A percentile compares a stretch with the other conserved stretches of the same genome.
These are phyloP conservation scores for Starmera amethionina DNA, from an alignment of 805 yeast species.

Conservation along the genomic window DNA sequence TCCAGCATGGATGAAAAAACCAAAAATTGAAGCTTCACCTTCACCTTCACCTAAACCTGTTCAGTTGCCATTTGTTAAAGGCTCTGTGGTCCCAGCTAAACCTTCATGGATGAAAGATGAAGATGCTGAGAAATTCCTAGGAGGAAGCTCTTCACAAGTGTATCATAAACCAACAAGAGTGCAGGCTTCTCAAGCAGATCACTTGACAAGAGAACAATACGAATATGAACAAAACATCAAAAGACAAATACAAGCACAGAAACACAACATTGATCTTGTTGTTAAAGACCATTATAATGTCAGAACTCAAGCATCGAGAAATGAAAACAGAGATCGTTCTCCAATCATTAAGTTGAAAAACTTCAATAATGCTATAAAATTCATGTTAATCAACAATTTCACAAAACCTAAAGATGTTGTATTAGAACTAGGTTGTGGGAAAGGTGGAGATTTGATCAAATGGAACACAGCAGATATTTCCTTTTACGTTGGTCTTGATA, in stretches of 20 bases:
- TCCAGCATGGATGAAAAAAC: background rate
- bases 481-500: slow-evolving; percentile 84
- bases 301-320: slow-evolving; percentile 60
- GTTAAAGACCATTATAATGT: slow-evolving; percentile 83
- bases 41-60: background rate
- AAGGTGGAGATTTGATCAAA: slow-evolving; percentile 93
- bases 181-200: background rate
- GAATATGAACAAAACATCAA: slow-evolving; percentile 10
- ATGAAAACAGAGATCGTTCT: slow-evolving; percentile 55
- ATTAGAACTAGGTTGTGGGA: slow-evolving; percentile 91
- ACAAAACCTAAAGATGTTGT: slow-evolving; percentile 47
- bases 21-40: background rate
- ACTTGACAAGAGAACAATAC: slow-evolving; percentile 24
- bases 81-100: background rate
- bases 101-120: slow-evolving; percentile 10
- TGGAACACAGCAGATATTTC: slow-evolving; percentile 68
- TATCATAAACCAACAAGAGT: no score
- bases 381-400: slow-evolving; percentile 68
- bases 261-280: slow-evolving; percentile 39
- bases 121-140: background rate
- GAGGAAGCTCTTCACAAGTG: no score
- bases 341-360: slow-evolving; percentile 80
- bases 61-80: no score
- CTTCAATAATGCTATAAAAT: slow-evolving; percentile 88
- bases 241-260: slow-evolving; percentile 21